Percentiles rank a stretch among this genome's conserved stretches.
phyloP scores from a whole-genome alignment of 176 grass and related monocot species.

The Lolium multiflorum region DNA sequence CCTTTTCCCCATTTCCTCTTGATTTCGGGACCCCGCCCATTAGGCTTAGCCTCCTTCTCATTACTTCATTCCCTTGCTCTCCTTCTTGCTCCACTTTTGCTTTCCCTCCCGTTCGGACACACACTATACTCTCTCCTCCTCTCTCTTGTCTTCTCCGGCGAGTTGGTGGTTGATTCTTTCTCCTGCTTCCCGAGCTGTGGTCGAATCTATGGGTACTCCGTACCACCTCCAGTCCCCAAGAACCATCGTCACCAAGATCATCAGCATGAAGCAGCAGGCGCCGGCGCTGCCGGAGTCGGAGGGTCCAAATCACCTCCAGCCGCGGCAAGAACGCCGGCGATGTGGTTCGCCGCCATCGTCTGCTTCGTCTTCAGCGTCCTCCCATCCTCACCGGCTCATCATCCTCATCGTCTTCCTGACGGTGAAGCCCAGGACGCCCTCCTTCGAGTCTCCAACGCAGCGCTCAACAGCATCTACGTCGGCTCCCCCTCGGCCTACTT shows the following conservation, averaged over 20 bases:
- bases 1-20: slow-evolving; percentile 34
- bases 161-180: neutral
- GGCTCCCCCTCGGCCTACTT: slow-evolving; percentile 61
- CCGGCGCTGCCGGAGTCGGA: slow-evolving; percentile 2
- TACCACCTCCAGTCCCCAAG: slow-evolving; percentile 50
- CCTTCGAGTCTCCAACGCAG: slow-evolving; percentile 69
- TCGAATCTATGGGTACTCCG: slow-evolving; percentile 47
- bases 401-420: slow-evolving; percentile 73
- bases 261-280: slow-evolving; percentile 45
- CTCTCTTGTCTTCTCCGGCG: slow-evolving; percentile 24
- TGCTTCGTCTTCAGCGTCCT: slow-evolving; percentile 87
- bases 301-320: slow-evolving; percentile 54
- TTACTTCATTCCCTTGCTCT: slow-evolving; percentile 60
- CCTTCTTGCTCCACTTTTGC: slow-evolving; percentile 48
- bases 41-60: slow-evolving; percentile 51
- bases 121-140: neutral
- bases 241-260: slow-evolving; percentile 35
- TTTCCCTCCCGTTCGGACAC: slow-evolving; percentile 34
- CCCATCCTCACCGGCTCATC: slow-evolving; percentile 68
- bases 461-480: slow-evolving; percentile 80
- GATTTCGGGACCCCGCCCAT: slow-evolving; percentile 43
- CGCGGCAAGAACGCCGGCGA: slow-evolving; percentile 60
- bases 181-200: neutral
- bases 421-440: slow-evolving; percentile 66
- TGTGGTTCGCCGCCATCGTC: slow-evolving; percentile 79